Evolutionary conservation across 2,329 filamentous ascomycete genomes (phyloP).

Genomic region (Penicillium hesseltinei): DNA sequence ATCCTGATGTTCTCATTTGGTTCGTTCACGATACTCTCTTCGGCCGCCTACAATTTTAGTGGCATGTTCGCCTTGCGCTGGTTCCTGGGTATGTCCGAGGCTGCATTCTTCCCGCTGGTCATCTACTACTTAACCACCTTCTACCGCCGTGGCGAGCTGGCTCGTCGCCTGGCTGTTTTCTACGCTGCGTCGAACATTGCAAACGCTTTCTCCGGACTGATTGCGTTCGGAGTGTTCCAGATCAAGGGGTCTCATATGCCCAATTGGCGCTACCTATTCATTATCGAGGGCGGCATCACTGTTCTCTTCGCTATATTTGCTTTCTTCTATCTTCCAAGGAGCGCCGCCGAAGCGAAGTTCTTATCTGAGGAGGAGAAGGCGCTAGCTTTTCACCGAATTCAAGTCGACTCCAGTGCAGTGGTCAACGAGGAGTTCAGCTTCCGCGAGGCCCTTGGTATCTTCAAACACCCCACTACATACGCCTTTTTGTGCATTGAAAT

Average conservation of each 20-base stretch:
- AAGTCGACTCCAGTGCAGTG: constrained; percentile 68
- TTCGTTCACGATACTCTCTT: constrained; percentile 59
- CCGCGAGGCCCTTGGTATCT: constrained; percentile 52
- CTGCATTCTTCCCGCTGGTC: constrained; percentile 68
- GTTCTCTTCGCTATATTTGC: constrained; percentile 63
- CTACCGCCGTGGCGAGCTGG: constrained; percentile 69
- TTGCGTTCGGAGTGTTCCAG: constrained; percentile 62
- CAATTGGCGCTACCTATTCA: constrained; percentile 54
- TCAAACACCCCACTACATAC: constrained; percentile 55
- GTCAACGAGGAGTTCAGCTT: constrained; percentile 58
- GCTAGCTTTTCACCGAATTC: constrained; percentile 70
- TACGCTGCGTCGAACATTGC: constrained; percentile 75
- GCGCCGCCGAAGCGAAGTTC: constrained; percentile 63
- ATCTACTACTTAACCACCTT: constrained; percentile 65
- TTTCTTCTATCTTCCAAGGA: constrained; percentile 67
- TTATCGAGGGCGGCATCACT: constrained; percentile 59
- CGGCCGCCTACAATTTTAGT: constrained; percentile 58
- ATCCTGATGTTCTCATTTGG: constrained; percentile 69
- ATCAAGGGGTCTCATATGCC: constrained; percentile 51
- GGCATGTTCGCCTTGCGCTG: constrained; percentile 67
- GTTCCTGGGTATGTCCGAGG: constrained; percentile 68
- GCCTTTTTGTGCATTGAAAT: constrained; percentile 57
- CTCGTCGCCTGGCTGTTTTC: constrained; percentile 68
- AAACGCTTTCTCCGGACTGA: constrained; percentile 61
- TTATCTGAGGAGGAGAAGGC: constrained; percentile 64